Evolutionary conservation across 495 filamentous ascomycete genomes (phyloP).

Genomic region (Aspergillus cavernicola): DNA sequence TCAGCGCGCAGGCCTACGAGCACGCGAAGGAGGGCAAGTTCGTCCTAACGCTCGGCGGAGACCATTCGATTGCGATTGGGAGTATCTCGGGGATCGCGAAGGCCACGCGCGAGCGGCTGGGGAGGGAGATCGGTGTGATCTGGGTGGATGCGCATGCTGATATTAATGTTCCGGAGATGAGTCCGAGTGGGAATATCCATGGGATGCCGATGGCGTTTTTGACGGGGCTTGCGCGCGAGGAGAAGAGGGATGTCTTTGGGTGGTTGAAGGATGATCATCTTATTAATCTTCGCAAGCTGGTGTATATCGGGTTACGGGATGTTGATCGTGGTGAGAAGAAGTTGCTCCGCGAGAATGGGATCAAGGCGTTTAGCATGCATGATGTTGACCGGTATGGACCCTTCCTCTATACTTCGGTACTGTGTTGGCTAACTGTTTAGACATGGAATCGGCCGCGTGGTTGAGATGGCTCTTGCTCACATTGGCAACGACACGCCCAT

Average conservation of each 20-base stretch:
- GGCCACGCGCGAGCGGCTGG: constrained; percentile 77
- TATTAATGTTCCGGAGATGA: constrained; percentile 93
- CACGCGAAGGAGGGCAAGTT: constrained; percentile 82
- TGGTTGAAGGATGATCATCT: constrained; percentile 70
- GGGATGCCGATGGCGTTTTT: constrained; percentile 97
- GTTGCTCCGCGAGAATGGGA: constrained; percentile 78
- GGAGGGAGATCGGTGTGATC: constrained; percentile 83
- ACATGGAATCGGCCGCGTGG: constrained; percentile 89
- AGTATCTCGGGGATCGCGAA: constrained; percentile 80
- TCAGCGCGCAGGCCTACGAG: constrained; percentile 81
- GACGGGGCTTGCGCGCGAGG: constrained; percentile 74
- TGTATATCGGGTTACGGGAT: constrained; percentile 95
- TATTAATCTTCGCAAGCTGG: constrained; percentile 76
- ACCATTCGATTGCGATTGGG: constrained; percentile 96
- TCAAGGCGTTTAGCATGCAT: constrained; percentile 98
- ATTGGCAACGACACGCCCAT: constrained; percentile 93
- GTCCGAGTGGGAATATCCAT: constrained; percentile 89
- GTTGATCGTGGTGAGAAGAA: constrained; percentile 90
- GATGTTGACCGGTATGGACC: constrained; percentile 75
- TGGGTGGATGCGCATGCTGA: constrained; percentile 99
- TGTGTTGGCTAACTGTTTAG: constrained; percentile 31
- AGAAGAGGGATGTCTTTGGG: constrained; percentile 71
- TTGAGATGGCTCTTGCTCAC: constrained; percentile 95
- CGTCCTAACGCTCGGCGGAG: constrained; percentile 90
- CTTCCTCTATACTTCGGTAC: not conserved